phyloP scores from a whole-genome alignment of 257 asterid genomes.

The Plantago ovata region DNA sequence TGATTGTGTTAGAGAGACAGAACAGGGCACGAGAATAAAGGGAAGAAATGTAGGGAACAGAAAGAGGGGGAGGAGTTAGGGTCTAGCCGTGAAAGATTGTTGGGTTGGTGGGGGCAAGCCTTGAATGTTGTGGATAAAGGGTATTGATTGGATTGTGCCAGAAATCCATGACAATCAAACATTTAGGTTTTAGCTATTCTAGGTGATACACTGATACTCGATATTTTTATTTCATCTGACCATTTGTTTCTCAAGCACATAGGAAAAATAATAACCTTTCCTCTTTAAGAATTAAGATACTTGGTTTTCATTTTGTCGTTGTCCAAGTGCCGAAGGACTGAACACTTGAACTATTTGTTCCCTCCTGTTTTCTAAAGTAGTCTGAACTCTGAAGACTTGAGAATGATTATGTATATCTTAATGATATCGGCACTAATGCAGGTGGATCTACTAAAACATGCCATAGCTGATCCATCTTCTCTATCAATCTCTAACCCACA shows the following conservation, averaged over 20 bases:
- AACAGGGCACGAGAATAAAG: no score
- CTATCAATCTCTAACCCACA: conserved; percentile 54
- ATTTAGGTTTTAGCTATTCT: not conserved
- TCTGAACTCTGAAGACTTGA: no score
- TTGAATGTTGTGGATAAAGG: no score
- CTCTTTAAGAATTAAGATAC: not conserved
- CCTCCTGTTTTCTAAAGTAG: not conserved
- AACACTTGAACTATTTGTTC: not conserved
- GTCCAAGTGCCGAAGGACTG: no score
- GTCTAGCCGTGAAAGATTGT: no score
- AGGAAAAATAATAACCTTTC: no score
- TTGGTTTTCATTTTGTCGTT: no score
- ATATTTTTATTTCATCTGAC: not conserved
- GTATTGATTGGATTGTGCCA: no score
- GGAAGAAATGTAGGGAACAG: no score
- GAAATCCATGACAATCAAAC: not conserved
- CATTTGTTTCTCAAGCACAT: not conserved
- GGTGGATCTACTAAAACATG: conserved; percentile 86
- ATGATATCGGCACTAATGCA: conserved; percentile 27
- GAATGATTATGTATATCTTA: not conserved
- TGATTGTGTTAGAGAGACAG: no score
- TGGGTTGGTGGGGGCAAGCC: no score
- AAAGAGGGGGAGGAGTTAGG: no score
- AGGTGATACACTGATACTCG: not conserved
- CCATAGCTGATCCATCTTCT: conserved; percentile 90